Conservation (phyloP, 805 yeast genomes). For the Saitoella complicata region DNA sequence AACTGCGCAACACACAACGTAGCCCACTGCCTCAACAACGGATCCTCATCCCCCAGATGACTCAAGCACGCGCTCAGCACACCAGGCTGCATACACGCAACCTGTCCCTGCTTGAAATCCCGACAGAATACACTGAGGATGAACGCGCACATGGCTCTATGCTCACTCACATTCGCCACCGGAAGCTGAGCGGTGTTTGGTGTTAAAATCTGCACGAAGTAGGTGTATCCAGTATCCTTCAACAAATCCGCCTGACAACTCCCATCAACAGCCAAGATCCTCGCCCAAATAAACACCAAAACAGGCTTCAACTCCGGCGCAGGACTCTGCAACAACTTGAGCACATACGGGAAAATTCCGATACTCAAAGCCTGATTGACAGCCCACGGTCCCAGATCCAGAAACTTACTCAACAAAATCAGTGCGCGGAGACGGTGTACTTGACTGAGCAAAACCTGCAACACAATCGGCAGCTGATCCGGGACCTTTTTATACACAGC, state of each 20-base stretch:
- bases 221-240: constrained; percentile 78
- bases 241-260: constrained; percentile 84
- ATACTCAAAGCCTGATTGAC: constrained; percentile 82
- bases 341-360: constrained; percentile 89
- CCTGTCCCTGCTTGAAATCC: constrained; percentile 65
- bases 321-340: constrained; percentile 79
- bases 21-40: constrained; percentile 86
- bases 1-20: constrained; percentile 60
- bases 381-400: constrained; percentile 96
- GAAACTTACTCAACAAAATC: constrained; percentile 62
- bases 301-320: constrained; percentile 92
- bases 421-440: constrained; percentile 85
- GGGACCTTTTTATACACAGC: constrained; percentile 76
- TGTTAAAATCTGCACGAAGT: constrained; percentile 66
- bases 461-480: constrained; percentile 82
- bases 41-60: constrained; percentile 60
- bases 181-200: constrained; percentile 16
- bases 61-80: constrained; percentile 49
- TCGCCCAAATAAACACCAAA: constrained; percentile 89
- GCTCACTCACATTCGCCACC: constrained; percentile 43
- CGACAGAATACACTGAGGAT: constrained; percentile 71
- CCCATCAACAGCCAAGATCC: constrained; percentile 88
- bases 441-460: constrained; percentile 84
- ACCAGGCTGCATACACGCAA: constrained; percentile 59
- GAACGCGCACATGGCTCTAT: constrained; percentile 90